phyloP scores from a whole-genome alignment of 1,139 yeast species.

The Candida tropicalis region DNA sequence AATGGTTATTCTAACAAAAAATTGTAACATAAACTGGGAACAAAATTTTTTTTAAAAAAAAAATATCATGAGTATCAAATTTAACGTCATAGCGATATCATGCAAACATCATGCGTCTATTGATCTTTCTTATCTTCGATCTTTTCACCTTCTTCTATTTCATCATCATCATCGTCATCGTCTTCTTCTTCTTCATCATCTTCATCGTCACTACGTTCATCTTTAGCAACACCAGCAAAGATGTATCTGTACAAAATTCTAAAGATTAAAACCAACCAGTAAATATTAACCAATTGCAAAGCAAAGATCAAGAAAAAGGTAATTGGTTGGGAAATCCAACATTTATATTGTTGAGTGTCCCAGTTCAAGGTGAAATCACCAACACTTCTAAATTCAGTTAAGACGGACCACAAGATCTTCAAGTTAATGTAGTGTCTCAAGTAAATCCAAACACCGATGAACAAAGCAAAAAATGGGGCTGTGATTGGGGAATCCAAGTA shows the following conservation, averaged over 20 bases:
- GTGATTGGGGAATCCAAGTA: constrained; percentile 71
- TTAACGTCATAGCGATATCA: too few relatives aligned
- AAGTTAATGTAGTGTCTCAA: constrained; percentile 85
- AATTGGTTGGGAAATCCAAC: constrained; percentile 92
- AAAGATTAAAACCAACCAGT: constrained; percentile 83
- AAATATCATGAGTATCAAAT: too few relatives aligned
- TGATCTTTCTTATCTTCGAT: constrained; percentile 25
- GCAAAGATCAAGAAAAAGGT: constrained; percentile 77
- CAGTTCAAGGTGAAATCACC: constrained; percentile 83
- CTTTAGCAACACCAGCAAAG: constrained; percentile 62
- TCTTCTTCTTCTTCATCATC: constrained; percentile 42
- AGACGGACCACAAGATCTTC: constrained; percentile 80
- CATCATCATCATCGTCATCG: constrained; percentile 22
- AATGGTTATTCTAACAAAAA: not conserved
- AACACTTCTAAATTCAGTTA: constrained; percentile 82
- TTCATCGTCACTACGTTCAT: constrained; percentile 91
- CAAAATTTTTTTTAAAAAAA: too few relatives aligned
- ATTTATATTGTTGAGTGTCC: constrained; percentile 93
- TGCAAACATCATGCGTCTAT: constrained; percentile 9
- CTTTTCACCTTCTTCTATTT: not conserved
- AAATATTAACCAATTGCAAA: constrained; percentile 79
- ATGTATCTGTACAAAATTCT: constrained; percentile 73
- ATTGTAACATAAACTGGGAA: not conserved
- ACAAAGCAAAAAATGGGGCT: constrained; percentile 67
- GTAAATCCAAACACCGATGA: constrained; percentile 79